Evolutionary conservation across 257 asterid species (phyloP), one percentile per base, ranked within the genome.

Genomic region (Solanum tacnaense): DNA sequence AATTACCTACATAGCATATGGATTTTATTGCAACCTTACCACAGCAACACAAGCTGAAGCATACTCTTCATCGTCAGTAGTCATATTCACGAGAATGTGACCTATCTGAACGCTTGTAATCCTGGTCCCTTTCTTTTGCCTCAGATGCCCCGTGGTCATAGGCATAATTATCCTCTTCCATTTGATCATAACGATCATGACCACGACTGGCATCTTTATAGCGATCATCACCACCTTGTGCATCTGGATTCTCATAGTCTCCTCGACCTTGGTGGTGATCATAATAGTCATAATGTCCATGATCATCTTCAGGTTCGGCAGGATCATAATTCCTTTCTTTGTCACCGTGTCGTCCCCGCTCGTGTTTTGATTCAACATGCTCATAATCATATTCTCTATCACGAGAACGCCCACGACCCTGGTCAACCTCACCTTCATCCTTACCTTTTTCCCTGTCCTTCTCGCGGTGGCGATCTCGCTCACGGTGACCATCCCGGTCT

Each of bases 101-200:
- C 93, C 98, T 89, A 39, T 93, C 96, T 8, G 95, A 90, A 32
- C 91, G 93, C 49, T 88, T 87, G 89, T 91, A 86, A 21, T 90
- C 90, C 13, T 73, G 89, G 21, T 93, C 95, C 82, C 88, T 92
- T 86, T 91, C 99, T 52, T 89, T 90, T 20, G 92, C 88, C 91
- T 94, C 94, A 34, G 96, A 88, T 39, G 93, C 91, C 21, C 88
- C 92, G 62, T 91, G 92, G 68, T 93, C 97, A 89, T 92, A 94
- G 29, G 94, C 95, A 89, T 93, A 93, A 70, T 87, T 92, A 60
- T 94, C 98, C 67, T 93, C 98, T 11, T 94, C 98, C 98, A 93
- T 92, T 86, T 91, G 95, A 87, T 94, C 95, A 87, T 96, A 93
- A 29, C 93, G 92, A 87, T 93, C 99, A 88, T 83, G 91, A 38